Evolutionary conservation across 2,329 filamentous ascomycete species (phyloP), one percentile per base, ranked within the genome.

Genomic region (Diaporthe helianthi): DNA sequence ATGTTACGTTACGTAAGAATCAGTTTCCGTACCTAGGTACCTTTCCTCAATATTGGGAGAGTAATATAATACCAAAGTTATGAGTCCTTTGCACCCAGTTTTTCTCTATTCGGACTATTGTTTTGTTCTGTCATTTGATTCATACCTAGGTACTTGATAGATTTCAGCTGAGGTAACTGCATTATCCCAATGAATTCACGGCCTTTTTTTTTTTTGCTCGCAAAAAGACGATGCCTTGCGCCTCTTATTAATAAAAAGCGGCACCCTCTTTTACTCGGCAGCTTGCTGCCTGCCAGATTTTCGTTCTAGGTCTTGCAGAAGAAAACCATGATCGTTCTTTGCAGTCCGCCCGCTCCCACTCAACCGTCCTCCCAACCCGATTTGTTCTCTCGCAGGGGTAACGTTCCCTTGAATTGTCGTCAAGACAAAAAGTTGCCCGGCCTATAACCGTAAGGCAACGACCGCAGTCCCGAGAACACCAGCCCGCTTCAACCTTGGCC

Each of bases 161-260:
- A 67, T 63, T 69, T 64, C 41, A 13, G 38, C 41, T 65, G 49
- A 67, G 63, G 55, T 71, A 69, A 63, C 31, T 67, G 67, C 69
- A 54, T 69, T 69, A 67, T 69, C 55, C 63, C 63, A 69, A 55
- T 61, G 58, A 67, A 65, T 33, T 33, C 38, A 52, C 26, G 63
- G 52, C 52, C 65, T 29, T 66, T 44, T 65, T 38, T 65, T 38
- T 38, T 22, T 51, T 26, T 38, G 52, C 53, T 36, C 54, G 24
- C 54, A 58, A 51, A 58, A 67, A 49, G 36, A 67, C 41, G 49
- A 67, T 58, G 65, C 52, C 65, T 58, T 58, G 38, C 29, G 65
- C 65, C 41, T 67, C 65, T 67, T 58, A 53, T 52, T 67, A 67
- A 53, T 52, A 58, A 55, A 49, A 58, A 58, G 36, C 65, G 65